Base-by-base conservation (phyloP, 495 filamentous ascomycete species). In the Xylaria acuta region DNA sequence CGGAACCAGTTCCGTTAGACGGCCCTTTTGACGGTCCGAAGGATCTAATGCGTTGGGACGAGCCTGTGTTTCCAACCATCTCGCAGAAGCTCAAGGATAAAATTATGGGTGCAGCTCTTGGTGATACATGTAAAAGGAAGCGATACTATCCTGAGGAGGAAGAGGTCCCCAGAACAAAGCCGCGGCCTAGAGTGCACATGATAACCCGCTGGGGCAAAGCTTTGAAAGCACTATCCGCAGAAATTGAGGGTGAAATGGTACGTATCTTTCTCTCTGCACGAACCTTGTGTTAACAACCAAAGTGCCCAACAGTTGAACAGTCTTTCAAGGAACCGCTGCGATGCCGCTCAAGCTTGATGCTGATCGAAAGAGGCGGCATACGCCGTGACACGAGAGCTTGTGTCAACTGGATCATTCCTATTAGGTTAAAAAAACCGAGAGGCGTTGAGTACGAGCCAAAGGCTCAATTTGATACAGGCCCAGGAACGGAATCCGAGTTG, bases 351-450 rank as follows among this genome's bases (percentile, higher is more conserved):
- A 64, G 9, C 60, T 64, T 43, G 38, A 64, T 64, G 60, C 22
- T 64, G n/a, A 64, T 64, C 6, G 38, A 41, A 7, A 43, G 22
- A 25, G 60, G 60, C 16, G 60, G 38, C 22, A 25, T 64, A n/a
- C 22, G 8, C 2, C 14, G 60, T 43, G 60, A 64, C 38, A 27
- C 38, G n/a, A 64, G 36, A 64, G 20, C 60, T 4, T 64, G 60
- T 43, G 60, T 43, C 22, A 64, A 64, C 36, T 43, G 20, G 38
- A 64, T 64, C n/a, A 8, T 64, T n/a, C 60, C 60, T 60, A 60
- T 60, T 14, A 38, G 58, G 38, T 20, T 64, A 43, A 41, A 8
- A 16, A 63, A 12, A 6, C n/a, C 59, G 20, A 36, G 16, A 3
- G 2, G 38, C 14, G n/a, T 64, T 1, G 18, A 38, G 34, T 40